Conservation (phyloP, 202 grass and related monocot genomes). For the Cymbopogon flexuosus region DNA sequence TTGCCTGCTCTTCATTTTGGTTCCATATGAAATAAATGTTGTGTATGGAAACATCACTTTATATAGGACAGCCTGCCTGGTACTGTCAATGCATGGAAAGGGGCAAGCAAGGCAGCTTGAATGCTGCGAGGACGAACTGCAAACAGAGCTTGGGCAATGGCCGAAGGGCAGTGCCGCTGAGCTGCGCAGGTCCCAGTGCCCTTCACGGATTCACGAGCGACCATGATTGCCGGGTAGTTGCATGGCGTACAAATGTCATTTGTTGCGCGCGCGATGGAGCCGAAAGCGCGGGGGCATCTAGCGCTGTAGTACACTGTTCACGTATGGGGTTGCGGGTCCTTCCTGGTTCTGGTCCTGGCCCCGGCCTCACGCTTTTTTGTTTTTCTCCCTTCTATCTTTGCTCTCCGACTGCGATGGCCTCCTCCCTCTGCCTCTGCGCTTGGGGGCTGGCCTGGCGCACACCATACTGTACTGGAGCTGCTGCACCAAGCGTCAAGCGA, state of each 20-base stretch:
- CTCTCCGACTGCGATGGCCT: neutral
- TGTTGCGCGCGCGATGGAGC: neutral
- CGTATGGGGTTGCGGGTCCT: neutral
- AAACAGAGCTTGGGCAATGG: neutral
- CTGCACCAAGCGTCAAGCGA: neutral
- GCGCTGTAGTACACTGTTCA: slow-evolving; percentile 11
- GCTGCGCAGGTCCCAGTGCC: neutral
- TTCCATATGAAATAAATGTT: neutral
- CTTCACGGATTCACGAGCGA: neutral
- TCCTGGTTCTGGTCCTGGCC: neutral
- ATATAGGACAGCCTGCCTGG: neutral
- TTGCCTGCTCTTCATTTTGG: neutral
- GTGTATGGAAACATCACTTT: neutral
- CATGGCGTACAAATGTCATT: slow-evolving; percentile 27
- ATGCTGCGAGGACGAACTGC: neutral
- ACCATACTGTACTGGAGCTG: neutral
- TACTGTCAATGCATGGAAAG: neutral
- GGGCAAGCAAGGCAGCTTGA: neutral
- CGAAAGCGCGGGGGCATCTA: neutral
- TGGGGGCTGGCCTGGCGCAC: neutral
- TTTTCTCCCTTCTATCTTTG: neutral
- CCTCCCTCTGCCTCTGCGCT: neutral
- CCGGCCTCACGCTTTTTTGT: neutral
- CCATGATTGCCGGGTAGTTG: slow-evolving; percentile 24
- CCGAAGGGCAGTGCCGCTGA: neutral